Evolutionary conservation across 768 basidiomycete species (phyloP).

Genomic region (Russula brevipes): DNA sequence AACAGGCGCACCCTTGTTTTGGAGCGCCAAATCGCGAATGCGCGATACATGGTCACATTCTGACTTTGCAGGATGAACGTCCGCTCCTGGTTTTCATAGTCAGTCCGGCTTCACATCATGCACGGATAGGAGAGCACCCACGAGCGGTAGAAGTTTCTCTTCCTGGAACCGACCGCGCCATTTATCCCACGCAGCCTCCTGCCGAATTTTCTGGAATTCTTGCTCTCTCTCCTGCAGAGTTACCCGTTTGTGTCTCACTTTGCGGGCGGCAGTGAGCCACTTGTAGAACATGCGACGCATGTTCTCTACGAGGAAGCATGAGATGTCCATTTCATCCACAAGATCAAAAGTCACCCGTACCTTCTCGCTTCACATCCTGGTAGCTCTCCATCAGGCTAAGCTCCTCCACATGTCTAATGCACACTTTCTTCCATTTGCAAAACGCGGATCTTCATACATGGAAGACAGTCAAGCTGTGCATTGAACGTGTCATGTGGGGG

Average conservation of each 20-base stretch:
- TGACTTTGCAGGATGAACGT: slow-evolving; percentile 55
- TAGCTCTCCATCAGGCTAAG: slow-evolving; percentile 81
- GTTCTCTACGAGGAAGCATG: slow-evolving; percentile 43
- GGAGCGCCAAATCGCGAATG: slow-evolving; percentile 69
- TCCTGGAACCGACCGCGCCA: slow-evolving; percentile 73
- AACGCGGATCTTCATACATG: slow-evolving; percentile 45
- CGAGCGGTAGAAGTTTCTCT: slow-evolving; percentile 59
- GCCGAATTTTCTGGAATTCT: slow-evolving; percentile 48
- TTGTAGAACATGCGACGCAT: slow-evolving; percentile 62
- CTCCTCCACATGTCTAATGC: slow-evolving; percentile 61
- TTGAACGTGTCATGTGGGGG: background rate
- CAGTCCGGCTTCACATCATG: background rate
- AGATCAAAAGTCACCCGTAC: slow-evolving; percentile 34
- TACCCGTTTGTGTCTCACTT: slow-evolving; percentile 55
- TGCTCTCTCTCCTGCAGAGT: slow-evolving; percentile 57
- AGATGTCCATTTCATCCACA: background rate
- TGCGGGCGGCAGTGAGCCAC: slow-evolving; percentile 60
- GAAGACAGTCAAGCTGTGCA: background rate
- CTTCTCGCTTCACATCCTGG: slow-evolving; percentile 74
- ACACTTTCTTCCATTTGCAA: slow-evolving; percentile 62
- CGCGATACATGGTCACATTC: slow-evolving; percentile 56
- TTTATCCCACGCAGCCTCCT: slow-evolving; percentile 64
- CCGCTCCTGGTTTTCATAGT: slow-evolving; percentile 35
- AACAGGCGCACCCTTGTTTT: slow-evolving; percentile 53
- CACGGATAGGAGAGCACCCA: slow-evolving; percentile 33